Evolutionary conservation across 2,329 filamentous ascomycete genomes (phyloP).

Genomic region (Pseudogymnoascus sp.): DNA sequence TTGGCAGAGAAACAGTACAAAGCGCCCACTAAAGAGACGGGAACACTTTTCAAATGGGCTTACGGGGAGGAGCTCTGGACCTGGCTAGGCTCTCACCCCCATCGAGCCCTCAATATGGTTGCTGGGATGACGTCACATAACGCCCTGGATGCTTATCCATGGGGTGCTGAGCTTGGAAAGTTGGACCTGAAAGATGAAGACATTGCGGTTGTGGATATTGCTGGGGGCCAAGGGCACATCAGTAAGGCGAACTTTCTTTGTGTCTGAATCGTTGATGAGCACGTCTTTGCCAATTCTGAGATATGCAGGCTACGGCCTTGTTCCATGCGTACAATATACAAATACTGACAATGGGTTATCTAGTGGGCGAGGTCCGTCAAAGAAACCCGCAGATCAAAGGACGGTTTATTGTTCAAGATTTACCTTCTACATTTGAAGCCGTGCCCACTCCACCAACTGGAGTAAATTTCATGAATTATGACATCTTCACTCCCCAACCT

Average conservation of each 20-base stretch:
- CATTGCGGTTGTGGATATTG: conserved; percentile 21
- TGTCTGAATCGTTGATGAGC: not conserved
- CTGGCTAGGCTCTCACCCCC: conserved; percentile 19
- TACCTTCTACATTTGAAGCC: conserved; percentile 19
- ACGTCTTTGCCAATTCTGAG: not conserved
- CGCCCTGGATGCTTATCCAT: conserved; percentile 18
- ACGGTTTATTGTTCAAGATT: conserved; percentile 21
- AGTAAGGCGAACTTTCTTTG: not conserved
- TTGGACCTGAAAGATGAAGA: conserved; percentile 18
- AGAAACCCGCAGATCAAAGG: conserved; percentile 19
- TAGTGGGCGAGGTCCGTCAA: conserved; percentile 17
- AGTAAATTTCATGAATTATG: conserved; percentile 28
- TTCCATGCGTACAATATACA: not conserved
- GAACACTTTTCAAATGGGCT: conserved; percentile 21
- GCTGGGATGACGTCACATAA: conserved; percentile 20
- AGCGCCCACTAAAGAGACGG: conserved; percentile 20
- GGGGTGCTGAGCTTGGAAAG: conserved; percentile 13
- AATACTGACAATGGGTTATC: not conserved
- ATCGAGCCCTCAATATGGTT: conserved; percentile 21
- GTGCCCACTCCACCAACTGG: conserved; percentile 15
- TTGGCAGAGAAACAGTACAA: conserved; percentile 18
- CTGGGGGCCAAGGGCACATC: conserved; percentile 20
- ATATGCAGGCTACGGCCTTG: not conserved
- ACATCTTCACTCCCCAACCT: conserved; percentile 23
- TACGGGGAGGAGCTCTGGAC: conserved; percentile 22